Base-by-base conservation (phyloP, 2,329 filamentous ascomycete species). In the Juglanconis sp. region DNA sequence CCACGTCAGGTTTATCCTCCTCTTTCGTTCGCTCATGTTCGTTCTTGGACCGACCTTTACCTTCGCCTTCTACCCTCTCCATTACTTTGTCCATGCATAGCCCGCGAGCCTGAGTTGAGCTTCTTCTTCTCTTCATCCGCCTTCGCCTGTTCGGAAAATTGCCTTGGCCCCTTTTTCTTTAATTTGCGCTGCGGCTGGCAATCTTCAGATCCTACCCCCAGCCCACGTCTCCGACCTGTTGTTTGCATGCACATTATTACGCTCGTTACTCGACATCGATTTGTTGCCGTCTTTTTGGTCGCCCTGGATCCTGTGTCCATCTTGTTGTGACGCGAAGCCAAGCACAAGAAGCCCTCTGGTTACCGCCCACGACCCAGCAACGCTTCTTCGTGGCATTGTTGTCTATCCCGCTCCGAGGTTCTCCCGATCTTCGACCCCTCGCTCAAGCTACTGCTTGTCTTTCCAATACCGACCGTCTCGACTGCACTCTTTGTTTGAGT, bases 21-120 rank as follows among this genome's bases (percentile, higher is more conserved):
- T 65, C 65, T 46, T 65, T 63, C 63, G 61, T 64, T 66, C 61
- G 48, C 60, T 60, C 63, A 51, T 65, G 61, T 64, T 65, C 66
- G 67, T 71, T 72, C 66, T 69, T 71, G 61, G 61, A 63, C 53
- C 58, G 58, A 56, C 61, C 54, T 53, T 55, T 24, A 61, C 53
- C 66, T 64, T 35, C 47, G 10, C 55, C 55, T 65, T 66, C 47
- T n/a, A 24, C 42, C 48, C 24, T 57, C 55, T 15, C 46, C 15
- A 24, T 60, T 60, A 58, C 53, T 52, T 57, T 35, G 52, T 52
- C 47, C 60, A 60, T 64, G 62, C 53, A 57, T 53, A 58, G 52
- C 40, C 52, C 58, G 46, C 52, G 58, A 58, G 58, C 59, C 59
- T 56, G 58, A 61, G 54, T 54, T 51, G 47, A 63, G 58, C 61